Conservation (phyloP, 441 rosid species). For the Adansonia rubrostipa region DNA sequence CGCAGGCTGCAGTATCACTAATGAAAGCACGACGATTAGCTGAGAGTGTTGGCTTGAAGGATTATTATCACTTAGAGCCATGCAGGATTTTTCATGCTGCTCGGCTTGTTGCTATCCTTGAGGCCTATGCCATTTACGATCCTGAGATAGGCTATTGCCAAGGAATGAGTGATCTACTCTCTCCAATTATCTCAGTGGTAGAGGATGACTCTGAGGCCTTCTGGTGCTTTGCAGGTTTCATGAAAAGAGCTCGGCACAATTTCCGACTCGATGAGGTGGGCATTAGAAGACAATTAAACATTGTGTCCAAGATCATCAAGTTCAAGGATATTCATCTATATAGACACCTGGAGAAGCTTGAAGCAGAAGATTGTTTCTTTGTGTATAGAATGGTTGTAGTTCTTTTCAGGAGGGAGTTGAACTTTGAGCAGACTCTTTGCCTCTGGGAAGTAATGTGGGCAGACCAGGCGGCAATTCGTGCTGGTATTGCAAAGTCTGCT, state of each 20-base stretch:
- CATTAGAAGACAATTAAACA: conserved; percentile 70
- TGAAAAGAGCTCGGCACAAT: conserved; percentile 89
- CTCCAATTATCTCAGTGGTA: conserved; percentile 69
- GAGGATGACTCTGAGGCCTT: conserved; percentile 77
- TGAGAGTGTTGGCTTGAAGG: conserved; percentile 68
- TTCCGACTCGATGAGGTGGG: conserved; percentile 91
- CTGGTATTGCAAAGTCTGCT: conserved; percentile 68
- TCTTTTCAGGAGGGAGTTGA: conserved; percentile 79
- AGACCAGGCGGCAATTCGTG: conserved; percentile 83
- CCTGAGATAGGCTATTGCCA: conserved; percentile 93
- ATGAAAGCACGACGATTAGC: conserved; percentile 61
- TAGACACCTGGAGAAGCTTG: conserved; percentile 80
- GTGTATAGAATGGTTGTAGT: conserved; percentile 97
- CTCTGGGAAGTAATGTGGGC: conserved; percentile 99
- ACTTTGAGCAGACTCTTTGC: conserved; percentile 76
- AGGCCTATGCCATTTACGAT: conserved; percentile 85
- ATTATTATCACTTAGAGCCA: conserved; percentile 77
- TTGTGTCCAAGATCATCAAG: conserved; percentile 79
- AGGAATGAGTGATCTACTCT: conserved; percentile 91
- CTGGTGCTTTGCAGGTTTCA: conserved; percentile 90
- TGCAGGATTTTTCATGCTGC: conserved; percentile 83
- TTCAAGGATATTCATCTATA: conserved; percentile 73
- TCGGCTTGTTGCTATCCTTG: conserved; percentile 81
- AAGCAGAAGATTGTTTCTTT: conserved; percentile 89
- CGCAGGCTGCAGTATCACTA: conserved; percentile 69